Evolutionary conservation across 1,139 yeast species (phyloP).

Genomic region (Candida smagusa): DNA sequence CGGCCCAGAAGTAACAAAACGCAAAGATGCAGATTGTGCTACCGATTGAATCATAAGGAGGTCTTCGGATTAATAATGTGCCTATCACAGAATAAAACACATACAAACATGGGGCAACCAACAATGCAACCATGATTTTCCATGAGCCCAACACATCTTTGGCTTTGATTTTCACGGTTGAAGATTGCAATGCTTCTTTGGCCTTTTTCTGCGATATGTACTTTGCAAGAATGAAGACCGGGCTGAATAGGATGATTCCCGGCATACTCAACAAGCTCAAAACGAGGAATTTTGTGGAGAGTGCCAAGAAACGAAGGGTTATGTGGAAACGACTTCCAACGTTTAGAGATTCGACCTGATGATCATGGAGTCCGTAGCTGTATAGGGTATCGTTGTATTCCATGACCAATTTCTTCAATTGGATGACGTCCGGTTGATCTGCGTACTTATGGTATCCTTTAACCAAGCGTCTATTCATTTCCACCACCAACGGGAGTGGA

Average conservation of each 20-base stretch:
- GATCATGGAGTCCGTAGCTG: constrained; percentile 79
- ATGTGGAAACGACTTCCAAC: constrained; percentile 43
- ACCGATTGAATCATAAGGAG: constrained; percentile 7
- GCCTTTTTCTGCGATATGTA: constrained; percentile 70
- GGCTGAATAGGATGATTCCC: constrained; percentile 79
- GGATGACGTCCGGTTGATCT: constrained; percentile 66
- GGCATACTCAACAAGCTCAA: constrained; percentile 71
- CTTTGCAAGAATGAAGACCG: constrained; percentile 80
- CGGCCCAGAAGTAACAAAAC: constrained; percentile 37
- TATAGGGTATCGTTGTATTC: constrained; percentile 65
- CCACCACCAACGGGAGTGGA: constrained; percentile 81
- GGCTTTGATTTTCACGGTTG: constrained; percentile 87
- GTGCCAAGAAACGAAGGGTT: constrained; percentile 45
- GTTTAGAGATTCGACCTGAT: constrained; percentile 73
- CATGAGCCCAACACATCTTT: constrained; percentile 60
- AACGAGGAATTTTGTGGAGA: constrained; percentile 52
- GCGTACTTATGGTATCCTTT: constrained; percentile 73
- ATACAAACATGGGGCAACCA: constrained; percentile 41
- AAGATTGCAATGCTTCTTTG: constrained; percentile 75
- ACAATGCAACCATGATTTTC: constrained; percentile 46
- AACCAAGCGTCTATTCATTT: constrained; percentile 82
- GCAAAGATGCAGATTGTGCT: constrained; percentile 22
- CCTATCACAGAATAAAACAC: constrained; percentile 41
- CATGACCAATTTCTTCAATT: constrained; percentile 58
- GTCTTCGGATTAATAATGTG: constrained; percentile 26